Evolutionary conservation across 768 basidiomycete species (phyloP).

Genomic region (Cystobasidium tubakii): DNA sequence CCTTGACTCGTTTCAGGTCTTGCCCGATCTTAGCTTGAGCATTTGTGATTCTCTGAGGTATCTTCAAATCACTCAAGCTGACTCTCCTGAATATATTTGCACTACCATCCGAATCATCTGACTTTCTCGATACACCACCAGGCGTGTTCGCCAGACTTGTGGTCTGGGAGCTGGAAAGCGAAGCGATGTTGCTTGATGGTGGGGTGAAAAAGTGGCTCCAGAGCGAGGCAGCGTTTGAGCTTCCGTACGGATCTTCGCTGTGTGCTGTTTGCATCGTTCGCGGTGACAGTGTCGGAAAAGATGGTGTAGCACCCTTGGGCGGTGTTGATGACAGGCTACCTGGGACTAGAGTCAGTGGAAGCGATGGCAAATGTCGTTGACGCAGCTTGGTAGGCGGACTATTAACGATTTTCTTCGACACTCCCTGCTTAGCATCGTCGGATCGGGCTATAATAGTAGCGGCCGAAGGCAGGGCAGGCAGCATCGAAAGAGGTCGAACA

Average conservation of each 20-base stretch:
- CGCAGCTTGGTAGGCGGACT: background rate
- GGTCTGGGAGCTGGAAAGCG: background rate
- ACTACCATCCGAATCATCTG: background rate
- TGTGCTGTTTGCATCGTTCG: background rate
- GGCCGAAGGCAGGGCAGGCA: background rate
- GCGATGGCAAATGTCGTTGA: conserved; percentile 1
- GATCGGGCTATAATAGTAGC: background rate
- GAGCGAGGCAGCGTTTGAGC: background rate
- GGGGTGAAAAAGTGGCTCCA: background rate
- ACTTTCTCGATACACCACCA: background rate
- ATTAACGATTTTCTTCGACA: background rate
- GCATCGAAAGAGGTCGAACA: conserved; percentile 13
- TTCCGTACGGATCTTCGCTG: background rate
- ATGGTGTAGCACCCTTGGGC: background rate
- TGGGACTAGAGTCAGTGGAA: conserved; percentile 1
- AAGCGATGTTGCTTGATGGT: background rate
- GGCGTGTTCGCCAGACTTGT: background rate
- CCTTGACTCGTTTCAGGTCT: conserved; percentile 45
- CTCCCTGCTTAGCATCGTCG: background rate
- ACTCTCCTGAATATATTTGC: conserved; percentile 39
- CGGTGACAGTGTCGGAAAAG: background rate
- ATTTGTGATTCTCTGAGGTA: conserved; percentile 45
- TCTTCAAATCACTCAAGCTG: conserved; percentile 47
- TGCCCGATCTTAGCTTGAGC: conserved; percentile 47
- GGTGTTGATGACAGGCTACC: background rate